phyloP scores from a whole-genome alignment of 306 rosid genomes.

The Cucumis melo region DNA sequence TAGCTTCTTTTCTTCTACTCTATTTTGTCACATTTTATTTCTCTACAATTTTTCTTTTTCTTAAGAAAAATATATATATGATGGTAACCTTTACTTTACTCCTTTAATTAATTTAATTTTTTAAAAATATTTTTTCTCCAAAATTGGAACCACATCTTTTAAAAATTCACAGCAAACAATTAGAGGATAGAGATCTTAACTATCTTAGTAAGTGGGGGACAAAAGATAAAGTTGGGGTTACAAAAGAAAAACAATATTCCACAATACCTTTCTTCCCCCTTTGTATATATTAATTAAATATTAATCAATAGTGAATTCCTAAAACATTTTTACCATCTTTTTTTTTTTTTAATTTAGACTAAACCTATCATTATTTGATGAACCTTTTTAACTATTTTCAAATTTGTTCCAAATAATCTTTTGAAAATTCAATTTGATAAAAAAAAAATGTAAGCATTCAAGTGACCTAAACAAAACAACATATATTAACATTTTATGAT shows the following conservation, averaged over 20 bases:
- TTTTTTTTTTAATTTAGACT: not conserved
- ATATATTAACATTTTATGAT: too few species aligned
- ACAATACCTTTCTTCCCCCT: not conserved
- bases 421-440: not conserved
- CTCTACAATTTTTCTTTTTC: not conserved
- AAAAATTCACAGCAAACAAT: not conserved
- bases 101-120: not conserved
- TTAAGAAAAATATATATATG: not conserved
- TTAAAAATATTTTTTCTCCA: not conserved
- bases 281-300: not conserved
- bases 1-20: not conserved
- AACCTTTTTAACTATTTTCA: not conserved
- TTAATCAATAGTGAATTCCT: not conserved
- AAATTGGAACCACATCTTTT: not conserved
- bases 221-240: not conserved
- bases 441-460: too few species aligned
- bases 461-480: too few species aligned
- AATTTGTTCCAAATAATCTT: not conserved
- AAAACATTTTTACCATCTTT: not conserved
- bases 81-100: not conserved
- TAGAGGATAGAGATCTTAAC: not conserved
- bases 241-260: constrained; percentile 4
- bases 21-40: not conserved
- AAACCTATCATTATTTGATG: not conserved
- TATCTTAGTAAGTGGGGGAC: not conserved